Evolutionary conservation across 2,329 filamentous ascomycete genomes (phyloP).

Genomic region (Pezicula carpinea): DNA sequence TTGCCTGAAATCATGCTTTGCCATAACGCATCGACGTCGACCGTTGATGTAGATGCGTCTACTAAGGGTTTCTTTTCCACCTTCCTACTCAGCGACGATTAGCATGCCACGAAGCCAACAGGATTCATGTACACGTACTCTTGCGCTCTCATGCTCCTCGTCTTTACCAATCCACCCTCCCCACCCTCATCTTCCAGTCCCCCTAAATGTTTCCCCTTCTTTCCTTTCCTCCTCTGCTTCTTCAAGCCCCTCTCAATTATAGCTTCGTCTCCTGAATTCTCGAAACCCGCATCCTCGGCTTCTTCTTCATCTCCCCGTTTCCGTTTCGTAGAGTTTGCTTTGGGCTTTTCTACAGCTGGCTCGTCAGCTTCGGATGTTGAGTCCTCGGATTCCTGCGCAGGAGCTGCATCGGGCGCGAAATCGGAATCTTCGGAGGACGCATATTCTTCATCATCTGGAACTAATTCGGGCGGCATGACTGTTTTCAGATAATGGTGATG

Average conservation of each 20-base stretch:
- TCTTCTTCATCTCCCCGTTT: constrained; percentile 22
- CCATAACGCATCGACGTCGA: constrained; percentile 70
- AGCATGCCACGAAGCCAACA: neutral
- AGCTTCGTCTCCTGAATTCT: constrained; percentile 69
- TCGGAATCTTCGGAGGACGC: constrained; percentile 70
- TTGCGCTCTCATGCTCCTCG: constrained; percentile 61
- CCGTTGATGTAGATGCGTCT: constrained; percentile 41
- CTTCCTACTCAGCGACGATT: constrained; percentile 10
- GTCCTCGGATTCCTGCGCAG: constrained; percentile 38
- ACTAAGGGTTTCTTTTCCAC: constrained; percentile 22
- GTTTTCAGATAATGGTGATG: neutral
- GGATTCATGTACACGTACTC: constrained; percentile 42
- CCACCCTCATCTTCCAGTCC: constrained; percentile 58
- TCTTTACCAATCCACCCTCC: constrained; percentile 66
- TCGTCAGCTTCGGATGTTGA: constrained; percentile 42
- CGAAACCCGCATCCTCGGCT: constrained; percentile 46
- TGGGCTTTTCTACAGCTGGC: constrained; percentile 10
- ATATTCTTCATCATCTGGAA: constrained; percentile 46
- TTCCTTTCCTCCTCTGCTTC: constrained; percentile 42
- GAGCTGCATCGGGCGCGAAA: constrained; percentile 56
- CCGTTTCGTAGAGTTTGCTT: constrained; percentile 29
- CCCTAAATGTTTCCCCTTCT: constrained; percentile 27
- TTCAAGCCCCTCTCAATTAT: constrained; percentile 57
- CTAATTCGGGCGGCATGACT: constrained; percentile 24
- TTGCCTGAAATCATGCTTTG: constrained; percentile 54